Evolutionary conservation across 495 filamentous ascomycete species (phyloP).

Genomic region (Neurospora sp.): DNA sequence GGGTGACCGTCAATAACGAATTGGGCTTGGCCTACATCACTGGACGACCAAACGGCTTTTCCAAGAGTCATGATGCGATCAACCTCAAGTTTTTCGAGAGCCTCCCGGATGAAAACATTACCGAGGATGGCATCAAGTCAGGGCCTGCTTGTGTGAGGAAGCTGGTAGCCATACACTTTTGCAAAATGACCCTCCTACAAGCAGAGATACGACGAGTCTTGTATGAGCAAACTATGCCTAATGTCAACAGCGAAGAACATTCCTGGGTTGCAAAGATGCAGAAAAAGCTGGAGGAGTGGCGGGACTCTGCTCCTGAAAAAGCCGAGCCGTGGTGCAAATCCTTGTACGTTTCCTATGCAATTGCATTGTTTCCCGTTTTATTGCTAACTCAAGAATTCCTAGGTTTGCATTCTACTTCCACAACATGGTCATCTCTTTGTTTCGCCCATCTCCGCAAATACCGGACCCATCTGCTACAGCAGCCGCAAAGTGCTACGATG

Average conservation of each 20-base stretch:
- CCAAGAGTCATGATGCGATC: constrained; percentile 65
- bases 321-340: constrained; percentile 36
- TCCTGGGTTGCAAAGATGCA: constrained; percentile 81
- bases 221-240: constrained; percentile 66
- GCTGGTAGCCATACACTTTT: constrained; percentile 80
- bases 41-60: constrained; percentile 73
- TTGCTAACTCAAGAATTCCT: not conserved
- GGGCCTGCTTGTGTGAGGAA: constrained; percentile 66
- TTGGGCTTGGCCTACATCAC: constrained; percentile 76
- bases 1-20: constrained; percentile 79
- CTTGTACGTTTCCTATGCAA: constrained; percentile 31
- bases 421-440: constrained; percentile 75
- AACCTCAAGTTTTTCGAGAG: constrained; percentile 73
- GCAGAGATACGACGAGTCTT: constrained; percentile 74
- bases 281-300: constrained; percentile 65
- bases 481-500: constrained; percentile 71
- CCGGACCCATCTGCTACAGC: constrained; percentile 68
- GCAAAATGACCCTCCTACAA: constrained; percentile 81
- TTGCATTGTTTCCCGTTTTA: too few relatives aligned
- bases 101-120: constrained; percentile 72
- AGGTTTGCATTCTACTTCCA: constrained; percentile 73
- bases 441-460: constrained; percentile 80
- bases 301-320: constrained; percentile 31
- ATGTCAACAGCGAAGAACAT: constrained; percentile 63
- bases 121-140: constrained; percentile 58